Conservation (phyloP, 208 protist species). For the Giardia duodenalis region DNA sequence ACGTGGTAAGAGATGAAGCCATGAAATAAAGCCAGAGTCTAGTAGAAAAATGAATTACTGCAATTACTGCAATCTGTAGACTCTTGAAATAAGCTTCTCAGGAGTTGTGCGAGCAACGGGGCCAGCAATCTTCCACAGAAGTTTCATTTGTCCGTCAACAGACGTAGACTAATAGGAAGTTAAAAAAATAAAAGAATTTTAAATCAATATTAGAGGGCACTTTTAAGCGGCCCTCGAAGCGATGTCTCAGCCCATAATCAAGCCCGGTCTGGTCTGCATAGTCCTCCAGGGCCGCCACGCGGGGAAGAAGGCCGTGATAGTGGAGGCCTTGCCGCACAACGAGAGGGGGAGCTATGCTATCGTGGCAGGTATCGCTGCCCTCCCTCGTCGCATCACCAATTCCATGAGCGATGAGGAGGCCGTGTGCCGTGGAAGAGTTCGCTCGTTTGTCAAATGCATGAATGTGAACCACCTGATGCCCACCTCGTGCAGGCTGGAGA, state of each 20-base stretch:
- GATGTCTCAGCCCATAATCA: constrained; percentile 34
- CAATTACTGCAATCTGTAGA: no score
- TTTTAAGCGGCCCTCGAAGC: no score
- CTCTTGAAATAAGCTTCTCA: no score
- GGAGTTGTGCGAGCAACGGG: no score
- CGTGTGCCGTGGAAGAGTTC: constrained; percentile 44
- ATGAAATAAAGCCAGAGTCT: no score
- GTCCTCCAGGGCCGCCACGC: constrained; percentile 52
- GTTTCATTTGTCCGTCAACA: no score
- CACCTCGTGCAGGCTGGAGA: constrained; percentile 47
- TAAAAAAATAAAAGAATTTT: no score
- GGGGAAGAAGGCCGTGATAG: constrained; percentile 55
- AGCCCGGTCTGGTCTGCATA: constrained; percentile 49
- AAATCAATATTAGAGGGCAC: no score
- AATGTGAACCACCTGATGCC: constrained; percentile 55
- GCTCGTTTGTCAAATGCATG: constrained; percentile 51
- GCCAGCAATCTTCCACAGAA: no score
- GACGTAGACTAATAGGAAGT: no score
- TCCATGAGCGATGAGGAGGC: constrained; percentile 47
- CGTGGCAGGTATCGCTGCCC: constrained; percentile 50
- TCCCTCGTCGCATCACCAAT: constrained; percentile 45
- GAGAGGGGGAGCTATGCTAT: constrained; percentile 47
- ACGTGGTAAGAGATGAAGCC: no score
- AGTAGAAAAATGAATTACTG: no score
- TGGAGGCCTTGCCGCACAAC: constrained; percentile 33